A percentile compares a stretch with the other conserved stretches of the same genome.
These are phyloP conservation scores for Ceratocystis albifundus DNA, from an alignment of 2,329 filamentous ascomycete genomes.

Conservation along the genomic window DNA sequence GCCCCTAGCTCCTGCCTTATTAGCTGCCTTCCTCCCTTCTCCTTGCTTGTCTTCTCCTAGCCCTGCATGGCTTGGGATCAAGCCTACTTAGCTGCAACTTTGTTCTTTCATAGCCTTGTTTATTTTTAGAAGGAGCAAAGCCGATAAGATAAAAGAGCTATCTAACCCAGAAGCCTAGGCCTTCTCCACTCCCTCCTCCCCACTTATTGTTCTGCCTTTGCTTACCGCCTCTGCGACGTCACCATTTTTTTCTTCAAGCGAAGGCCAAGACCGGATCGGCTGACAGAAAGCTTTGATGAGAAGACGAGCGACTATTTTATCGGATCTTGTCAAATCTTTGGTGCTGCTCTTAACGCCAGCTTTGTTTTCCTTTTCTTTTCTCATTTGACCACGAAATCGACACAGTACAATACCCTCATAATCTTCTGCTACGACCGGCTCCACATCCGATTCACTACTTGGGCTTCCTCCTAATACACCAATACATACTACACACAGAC, in stretches of 20 bases:
- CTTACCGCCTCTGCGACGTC: constrained; percentile 9
- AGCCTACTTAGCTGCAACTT: too few species aligned
- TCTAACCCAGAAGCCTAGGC: too few species aligned
- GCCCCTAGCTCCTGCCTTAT: too few species aligned
- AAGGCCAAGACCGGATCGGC: background rate
- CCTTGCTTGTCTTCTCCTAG: too few species aligned
- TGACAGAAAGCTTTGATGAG: background rate
- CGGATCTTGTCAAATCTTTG: background rate
- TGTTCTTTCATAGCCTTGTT: background rate
- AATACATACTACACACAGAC: constrained; percentile 5
- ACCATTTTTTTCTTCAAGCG: background rate
- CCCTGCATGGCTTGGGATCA: too few species aligned
- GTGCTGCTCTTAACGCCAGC: background rate
- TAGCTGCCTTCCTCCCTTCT: too few species aligned
- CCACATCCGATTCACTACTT: background rate
- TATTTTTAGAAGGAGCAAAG: background rate
- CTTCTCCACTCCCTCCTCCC: background rate
- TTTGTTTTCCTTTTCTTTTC: background rate
- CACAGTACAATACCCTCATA: too few species aligned
- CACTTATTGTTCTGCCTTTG: constrained; percentile 10
- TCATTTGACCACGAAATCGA: too few species aligned
- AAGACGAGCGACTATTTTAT: too few species aligned
- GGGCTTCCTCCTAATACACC: background rate
- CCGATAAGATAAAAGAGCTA: background rate
- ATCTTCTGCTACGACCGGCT: background rate